Conservation (phyloP, 441 rosid genomes). For the Arabidopsis hybrid region DNA sequence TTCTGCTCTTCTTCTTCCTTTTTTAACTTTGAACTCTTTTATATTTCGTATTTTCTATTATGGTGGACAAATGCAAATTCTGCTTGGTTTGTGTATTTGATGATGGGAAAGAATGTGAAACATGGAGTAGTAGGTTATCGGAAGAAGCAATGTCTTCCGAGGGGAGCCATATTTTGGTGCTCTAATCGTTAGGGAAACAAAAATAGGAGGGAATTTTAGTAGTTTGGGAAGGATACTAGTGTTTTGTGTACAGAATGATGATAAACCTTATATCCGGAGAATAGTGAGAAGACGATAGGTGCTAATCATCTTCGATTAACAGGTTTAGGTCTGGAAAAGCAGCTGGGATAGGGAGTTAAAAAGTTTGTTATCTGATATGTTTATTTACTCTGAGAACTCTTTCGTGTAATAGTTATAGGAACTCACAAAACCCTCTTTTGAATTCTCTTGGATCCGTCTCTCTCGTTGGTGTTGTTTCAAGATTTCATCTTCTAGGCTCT, state of each 20-base stretch:
- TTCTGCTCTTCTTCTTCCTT: conserved; percentile 12
- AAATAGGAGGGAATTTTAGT: conserved; percentile 12
- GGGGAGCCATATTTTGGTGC: conserved; percentile 61
- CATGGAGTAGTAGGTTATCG: conserved; percentile 51
- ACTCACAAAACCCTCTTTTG: conserved; percentile 11
- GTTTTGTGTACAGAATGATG: conserved; percentile 37
- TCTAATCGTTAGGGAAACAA: conserved; percentile 42
- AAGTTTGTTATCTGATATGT: conserved; percentile 18
- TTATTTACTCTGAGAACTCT: background rate
- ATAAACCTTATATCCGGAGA: conserved; percentile 29
- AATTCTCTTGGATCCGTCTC: conserved; percentile 18
- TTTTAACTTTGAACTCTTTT: conserved; percentile 33
- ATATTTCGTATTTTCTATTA: background rate
- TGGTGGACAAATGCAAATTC: conserved; percentile 44
- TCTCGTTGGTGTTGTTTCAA: conserved; percentile 24
- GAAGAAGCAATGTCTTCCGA: conserved; percentile 49
- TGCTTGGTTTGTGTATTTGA: conserved; percentile 54
- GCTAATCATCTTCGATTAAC: conserved; percentile 26
- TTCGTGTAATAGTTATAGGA: conserved; percentile 31
- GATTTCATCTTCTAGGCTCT: background rate
- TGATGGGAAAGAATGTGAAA: conserved; percentile 46
- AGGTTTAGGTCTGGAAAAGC: conserved; percentile 28
- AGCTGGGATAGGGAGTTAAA: background rate
- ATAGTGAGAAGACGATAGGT: conserved; percentile 31
- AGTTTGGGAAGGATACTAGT: conserved; percentile 26